Base-by-base conservation (phyloP, 2,329 filamentous ascomycete species). In the Pyrenochaeta sp. region DNA sequence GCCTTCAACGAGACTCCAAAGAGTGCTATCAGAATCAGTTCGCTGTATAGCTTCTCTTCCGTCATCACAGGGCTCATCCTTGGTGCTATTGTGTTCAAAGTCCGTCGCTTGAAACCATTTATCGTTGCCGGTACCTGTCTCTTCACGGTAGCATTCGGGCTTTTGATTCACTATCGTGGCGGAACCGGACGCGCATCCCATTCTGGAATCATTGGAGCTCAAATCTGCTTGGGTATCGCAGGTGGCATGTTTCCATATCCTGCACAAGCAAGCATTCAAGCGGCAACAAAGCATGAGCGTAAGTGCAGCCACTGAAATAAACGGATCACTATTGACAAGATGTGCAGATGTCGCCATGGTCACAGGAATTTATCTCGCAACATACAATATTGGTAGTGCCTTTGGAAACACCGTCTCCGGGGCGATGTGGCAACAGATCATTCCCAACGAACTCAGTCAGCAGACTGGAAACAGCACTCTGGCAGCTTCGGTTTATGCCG, bases 341-440 rank as follows among this genome's bases (percentile, higher is more conserved):
- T 8, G 19, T 13, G 13, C 13, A 41, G 41, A 86, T 55, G 73
- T 87, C 21, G 84, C 85, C 29, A 80, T 86, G 50, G 79, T 87
- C 51, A 87, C 83, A 0, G 83, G 80, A 27, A 65, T 87, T 13
- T 87, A 81, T 61, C 77, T 87, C 3, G 80, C 83, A 11, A 77
- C 73, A n/a, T 86, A 86, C 70, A 83, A 82, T 61, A 75, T 86
- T 26, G 84, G 84, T 20, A 82, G 77, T 4, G 83, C 83, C 1
- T 64, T 86, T 1, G 83, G 84, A 15, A 80, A 81, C 60, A 76
- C 81, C 11, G 77, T 86, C 18, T 83, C 83, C 0, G 83, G 83
- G 10, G 80, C 81, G 14, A 78, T 87, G 48, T 86, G 83, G 83
- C 81, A 79, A 1, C 81, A 86, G 58, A 69, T 30, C 22, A 17